A percentile compares a stretch with the other conserved stretches of the same genome.
phyloP scores from a whole-genome alignment of 2,329 filamentous ascomycete genomes.

The Emericellopsis atlantica region DNA sequence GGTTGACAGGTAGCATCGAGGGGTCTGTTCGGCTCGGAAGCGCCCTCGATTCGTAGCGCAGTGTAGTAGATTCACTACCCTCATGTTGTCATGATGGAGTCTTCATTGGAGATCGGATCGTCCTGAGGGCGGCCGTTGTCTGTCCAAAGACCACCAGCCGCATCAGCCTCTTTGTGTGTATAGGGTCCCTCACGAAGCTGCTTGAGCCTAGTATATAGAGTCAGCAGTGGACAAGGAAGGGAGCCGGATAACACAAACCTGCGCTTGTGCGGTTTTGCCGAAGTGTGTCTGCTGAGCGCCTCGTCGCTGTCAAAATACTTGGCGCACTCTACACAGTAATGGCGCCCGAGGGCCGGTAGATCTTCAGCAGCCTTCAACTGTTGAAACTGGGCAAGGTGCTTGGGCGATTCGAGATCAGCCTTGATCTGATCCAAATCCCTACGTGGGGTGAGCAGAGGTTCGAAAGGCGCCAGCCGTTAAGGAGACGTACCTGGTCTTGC shows the following conservation, averaged over 20 bases:
- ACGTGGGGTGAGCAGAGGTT: conserved; percentile 9
- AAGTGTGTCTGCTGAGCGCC: conserved; percentile 63
- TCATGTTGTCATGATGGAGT: too few relatives aligned
- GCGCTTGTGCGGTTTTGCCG: conserved; percentile 89
- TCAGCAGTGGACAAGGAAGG: conserved; percentile 7
- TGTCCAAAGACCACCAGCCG: conserved; percentile 57
- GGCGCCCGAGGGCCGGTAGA: conserved; percentile 70
- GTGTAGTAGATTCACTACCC: too few relatives aligned
- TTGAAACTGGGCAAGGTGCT: conserved; percentile 71
- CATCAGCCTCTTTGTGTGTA: conserved; percentile 75
- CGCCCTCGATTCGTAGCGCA: too few relatives aligned
- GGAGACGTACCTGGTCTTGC: conserved; percentile 46
- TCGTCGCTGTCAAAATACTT: conserved; percentile 89
- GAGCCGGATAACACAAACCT: conserved; percentile 35
- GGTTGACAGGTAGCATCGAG: too few relatives aligned
- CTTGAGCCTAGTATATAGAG: conserved; percentile 48
- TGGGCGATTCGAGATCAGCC: conserved; percentile 64
- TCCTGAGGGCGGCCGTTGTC: conserved; percentile 38
- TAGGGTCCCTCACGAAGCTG: conserved; percentile 76
- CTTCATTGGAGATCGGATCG: too few relatives aligned
- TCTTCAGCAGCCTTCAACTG: conserved; percentile 72
- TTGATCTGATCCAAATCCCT: conserved; percentile 92
- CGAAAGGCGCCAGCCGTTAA: background rate
- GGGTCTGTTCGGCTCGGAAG: too few relatives aligned
- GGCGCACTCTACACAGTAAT: conserved; percentile 86